Evolutionary conservation across 768 basidiomycete genomes (phyloP).

Genomic region (Agaricus subrufescens): DNA sequence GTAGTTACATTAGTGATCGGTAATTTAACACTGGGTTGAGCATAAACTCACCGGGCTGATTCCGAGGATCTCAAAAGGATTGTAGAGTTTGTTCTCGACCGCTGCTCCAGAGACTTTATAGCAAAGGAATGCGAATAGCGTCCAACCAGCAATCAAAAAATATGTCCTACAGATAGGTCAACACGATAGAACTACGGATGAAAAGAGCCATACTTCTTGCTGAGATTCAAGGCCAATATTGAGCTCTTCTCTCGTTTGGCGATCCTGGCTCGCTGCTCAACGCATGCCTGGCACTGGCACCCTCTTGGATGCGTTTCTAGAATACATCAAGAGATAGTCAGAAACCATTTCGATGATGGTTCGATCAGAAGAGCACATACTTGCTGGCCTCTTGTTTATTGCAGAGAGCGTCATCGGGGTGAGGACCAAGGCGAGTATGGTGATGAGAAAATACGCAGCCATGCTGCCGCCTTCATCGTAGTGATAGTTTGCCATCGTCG

Average conservation of each 20-base stretch:
- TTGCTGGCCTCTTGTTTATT: constrained; percentile 31
- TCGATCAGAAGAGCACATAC: constrained; percentile 28
- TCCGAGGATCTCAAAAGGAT: constrained; percentile 93
- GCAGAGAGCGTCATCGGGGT: constrained; percentile 68
- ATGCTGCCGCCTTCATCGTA: constrained; percentile 85
- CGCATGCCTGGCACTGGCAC: constrained; percentile 62
- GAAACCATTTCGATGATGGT: background rate
- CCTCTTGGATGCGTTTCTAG: constrained; percentile 31
- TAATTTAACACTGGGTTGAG: background rate
- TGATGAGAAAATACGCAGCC: constrained; percentile 89
- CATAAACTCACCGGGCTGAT: constrained; percentile 52
- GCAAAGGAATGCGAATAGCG: constrained; percentile 58
- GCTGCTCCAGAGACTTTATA: constrained; percentile 58
- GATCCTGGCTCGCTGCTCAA: constrained; percentile 46
- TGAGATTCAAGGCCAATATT: constrained; percentile 41
- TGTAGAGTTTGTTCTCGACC: constrained; percentile 69
- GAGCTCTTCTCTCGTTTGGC: constrained; percentile 40
- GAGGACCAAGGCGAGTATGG: constrained; percentile 81
- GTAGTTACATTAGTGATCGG: background rate
- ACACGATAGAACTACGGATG: constrained; percentile 3
- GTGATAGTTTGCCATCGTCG: constrained; percentile 71
- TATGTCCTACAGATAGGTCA: constrained; percentile 38
- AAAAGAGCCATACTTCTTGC: constrained; percentile 40
- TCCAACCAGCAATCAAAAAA: constrained; percentile 71
- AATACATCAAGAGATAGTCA: background rate